Percentiles rank a stretch among this genome's conserved stretches.
Conservation (phyloP, 2,329 filamentous ascomycete species). For the Calonectria naviculata region DNA sequence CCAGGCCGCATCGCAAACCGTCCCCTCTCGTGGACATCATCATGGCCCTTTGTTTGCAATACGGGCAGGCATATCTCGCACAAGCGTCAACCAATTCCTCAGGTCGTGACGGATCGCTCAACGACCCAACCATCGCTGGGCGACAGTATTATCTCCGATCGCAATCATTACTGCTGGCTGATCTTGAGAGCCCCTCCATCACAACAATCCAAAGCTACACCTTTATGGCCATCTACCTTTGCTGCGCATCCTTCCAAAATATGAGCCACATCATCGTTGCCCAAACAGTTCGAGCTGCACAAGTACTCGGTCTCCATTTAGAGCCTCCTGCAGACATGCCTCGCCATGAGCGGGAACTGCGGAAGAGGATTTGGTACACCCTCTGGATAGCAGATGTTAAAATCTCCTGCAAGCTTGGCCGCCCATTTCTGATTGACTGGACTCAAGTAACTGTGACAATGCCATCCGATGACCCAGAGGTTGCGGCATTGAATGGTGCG, state of each 20-base stretch:
- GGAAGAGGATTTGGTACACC: conserved; percentile 64
- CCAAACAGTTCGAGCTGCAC: conserved; percentile 55
- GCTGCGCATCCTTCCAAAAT: conserved; percentile 59
- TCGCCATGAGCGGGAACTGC: conserved; percentile 51
- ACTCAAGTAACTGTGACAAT: conserved; percentile 48
- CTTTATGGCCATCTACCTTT: conserved; percentile 57
- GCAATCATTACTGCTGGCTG: conserved; percentile 54
- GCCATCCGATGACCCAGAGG: conserved; percentile 39
- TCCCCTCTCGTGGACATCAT: conserved; percentile 65
- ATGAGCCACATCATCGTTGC: conserved; percentile 55
- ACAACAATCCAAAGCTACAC: conserved; percentile 60
- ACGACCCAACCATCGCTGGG: conserved; percentile 56
- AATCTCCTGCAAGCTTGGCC: conserved; percentile 57
- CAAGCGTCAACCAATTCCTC: background rate
- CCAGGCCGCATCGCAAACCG: conserved; percentile 46
- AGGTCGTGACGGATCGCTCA: background rate
- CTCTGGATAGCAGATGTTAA: conserved; percentile 61
- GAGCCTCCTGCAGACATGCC: conserved; percentile 53
- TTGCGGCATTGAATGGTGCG: conserved; percentile 24
- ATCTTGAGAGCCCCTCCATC: conserved; percentile 60
- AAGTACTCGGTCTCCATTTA: conserved; percentile 59
- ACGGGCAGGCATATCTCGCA: conserved; percentile 45
- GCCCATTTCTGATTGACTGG: conserved; percentile 51
- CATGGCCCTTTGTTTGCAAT: conserved; percentile 63
- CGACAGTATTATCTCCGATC: conserved; percentile 59